Conservation (phyloP, 768 basidiomycete genomes). For the Sporobolomyces roseus region DNA sequence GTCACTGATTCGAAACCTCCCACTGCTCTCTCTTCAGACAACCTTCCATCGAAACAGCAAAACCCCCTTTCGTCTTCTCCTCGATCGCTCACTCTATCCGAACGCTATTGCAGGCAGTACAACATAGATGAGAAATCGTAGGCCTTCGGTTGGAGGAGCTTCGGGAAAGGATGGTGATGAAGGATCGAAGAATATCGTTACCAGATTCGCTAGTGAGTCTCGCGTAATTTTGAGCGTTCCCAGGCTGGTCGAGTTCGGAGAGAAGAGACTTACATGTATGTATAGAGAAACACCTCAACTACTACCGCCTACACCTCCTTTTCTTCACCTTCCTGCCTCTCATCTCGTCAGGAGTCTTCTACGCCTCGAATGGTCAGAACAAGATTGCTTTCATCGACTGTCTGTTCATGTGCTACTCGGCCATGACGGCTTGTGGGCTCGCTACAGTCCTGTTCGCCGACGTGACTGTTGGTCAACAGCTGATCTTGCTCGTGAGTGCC, state of each 20-base stretch:
- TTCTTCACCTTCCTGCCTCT: conserved; percentile 65
- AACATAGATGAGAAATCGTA: no score
- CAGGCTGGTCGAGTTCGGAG: no score
- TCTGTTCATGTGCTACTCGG: conserved; percentile 70
- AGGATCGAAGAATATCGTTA: background rate
- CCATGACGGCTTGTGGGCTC: conserved; percentile 63
- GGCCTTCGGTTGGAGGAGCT: background rate
- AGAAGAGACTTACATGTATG: background rate
- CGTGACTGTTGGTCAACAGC: conserved; percentile 48
- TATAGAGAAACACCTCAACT: conserved; percentile 55
- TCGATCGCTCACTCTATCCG: no score
- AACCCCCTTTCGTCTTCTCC: no score
- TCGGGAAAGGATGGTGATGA: background rate
- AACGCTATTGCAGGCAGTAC: no score
- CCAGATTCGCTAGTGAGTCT: background rate
- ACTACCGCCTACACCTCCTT: conserved; percentile 56
- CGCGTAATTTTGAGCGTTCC: background rate
- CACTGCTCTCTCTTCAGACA: no score
- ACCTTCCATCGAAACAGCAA: no score
- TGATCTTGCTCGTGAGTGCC: conserved; percentile 61
- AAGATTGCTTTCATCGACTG: conserved; percentile 71
- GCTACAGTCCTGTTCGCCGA: conserved; percentile 44
- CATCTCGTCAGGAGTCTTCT: conserved; percentile 73
- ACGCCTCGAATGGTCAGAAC: conserved; percentile 69
- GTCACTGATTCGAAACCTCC: no score